Conservation (phyloP, 1,139 yeast genomes). For the Geotrichum phurueaensis region DNA sequence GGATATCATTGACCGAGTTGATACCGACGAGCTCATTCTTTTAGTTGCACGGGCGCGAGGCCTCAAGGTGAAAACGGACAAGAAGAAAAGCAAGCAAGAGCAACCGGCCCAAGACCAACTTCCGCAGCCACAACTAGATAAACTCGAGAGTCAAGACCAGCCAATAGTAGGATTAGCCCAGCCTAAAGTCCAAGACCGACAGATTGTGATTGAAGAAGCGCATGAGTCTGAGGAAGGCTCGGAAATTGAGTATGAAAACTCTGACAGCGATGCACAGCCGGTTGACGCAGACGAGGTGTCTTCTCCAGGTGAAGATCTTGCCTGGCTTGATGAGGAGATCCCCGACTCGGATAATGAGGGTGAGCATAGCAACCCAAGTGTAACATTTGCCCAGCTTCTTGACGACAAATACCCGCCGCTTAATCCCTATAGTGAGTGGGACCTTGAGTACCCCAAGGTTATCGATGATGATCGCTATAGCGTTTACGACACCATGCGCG, state of each 20-base stretch:
- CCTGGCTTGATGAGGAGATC: conserved; percentile 15
- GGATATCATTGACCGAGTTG: conserved; percentile 32
- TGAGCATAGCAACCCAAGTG: conserved; percentile 19
- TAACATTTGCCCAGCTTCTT: conserved; percentile 1
- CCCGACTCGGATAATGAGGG: conserved; percentile 20
- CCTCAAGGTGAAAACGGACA: conserved; percentile 26
- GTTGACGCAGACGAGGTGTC: conserved; percentile 17
- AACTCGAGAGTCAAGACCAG: conserved; percentile 10
- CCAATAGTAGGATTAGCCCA: neutral
- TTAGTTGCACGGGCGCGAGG: conserved; percentile 47
- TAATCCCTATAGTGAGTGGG: conserved; percentile 46
- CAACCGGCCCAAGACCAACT: conserved; percentile 8
- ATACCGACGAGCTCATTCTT: conserved; percentile 35
- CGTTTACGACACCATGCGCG: conserved; percentile 34
- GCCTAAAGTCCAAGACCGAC: neutral
- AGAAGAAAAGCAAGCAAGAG: conserved; percentile 13
- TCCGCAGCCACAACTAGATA: neutral
- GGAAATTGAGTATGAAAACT: conserved; percentile 20
- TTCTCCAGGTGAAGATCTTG: conserved; percentile 16
- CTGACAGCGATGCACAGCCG: conserved; percentile 17
- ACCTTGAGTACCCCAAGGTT: conserved; percentile 40
- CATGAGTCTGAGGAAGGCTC: conserved; percentile 18
- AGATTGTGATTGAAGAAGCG: conserved; percentile 11
- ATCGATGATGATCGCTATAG: conserved; percentile 40
- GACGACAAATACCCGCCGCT: conserved; percentile 20